Conservation (phyloP, 768 basidiomycete genomes). For the Termitomyces titanicus region DNA sequence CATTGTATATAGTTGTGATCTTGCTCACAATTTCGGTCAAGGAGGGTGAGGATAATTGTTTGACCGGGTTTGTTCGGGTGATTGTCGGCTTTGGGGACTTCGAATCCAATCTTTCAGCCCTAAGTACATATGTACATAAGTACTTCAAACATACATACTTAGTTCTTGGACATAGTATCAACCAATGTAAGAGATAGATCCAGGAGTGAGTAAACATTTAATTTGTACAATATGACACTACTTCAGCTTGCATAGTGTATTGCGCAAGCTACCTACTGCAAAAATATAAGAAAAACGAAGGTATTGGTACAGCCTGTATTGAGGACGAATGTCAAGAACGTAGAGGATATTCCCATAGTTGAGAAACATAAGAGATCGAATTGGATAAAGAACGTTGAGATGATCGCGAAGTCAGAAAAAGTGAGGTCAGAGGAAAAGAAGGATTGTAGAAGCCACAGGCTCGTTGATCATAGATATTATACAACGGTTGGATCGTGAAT, state of each 20-base stretch:
- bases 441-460: background rate
- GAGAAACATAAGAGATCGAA: slow-evolving; percentile 15
- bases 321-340: background rate
- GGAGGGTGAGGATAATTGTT: slow-evolving; percentile 20
- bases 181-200: background rate
- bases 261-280: background rate
- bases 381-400: slow-evolving; percentile 13
- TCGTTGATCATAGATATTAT: background rate
- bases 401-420: background rate
- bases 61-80: slow-evolving; percentile 29
- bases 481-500: slow-evolving; percentile 11
- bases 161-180: too few relatives aligned
- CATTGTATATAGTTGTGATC: slow-evolving; percentile 35
- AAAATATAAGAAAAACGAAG: slow-evolving; percentile 6
- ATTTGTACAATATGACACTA: slow-evolving; percentile 20
- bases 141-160: too few relatives aligned
- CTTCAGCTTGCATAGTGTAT: slow-evolving; percentile 6
- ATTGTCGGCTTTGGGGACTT: background rate
- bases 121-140: too few relatives aligned
- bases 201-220: slow-evolving; percentile 4
- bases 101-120: too few relatives aligned
- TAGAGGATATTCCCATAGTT: slow-evolving; percentile 5
- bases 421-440: background rate
- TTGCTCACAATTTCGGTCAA: background rate
- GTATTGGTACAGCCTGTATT: slow-evolving; percentile 5